Evolutionary conservation across 2,329 filamentous ascomycete species (phyloP), one percentile per base, ranked within the genome.

Genomic region (Aspergillus cejpii): DNA sequence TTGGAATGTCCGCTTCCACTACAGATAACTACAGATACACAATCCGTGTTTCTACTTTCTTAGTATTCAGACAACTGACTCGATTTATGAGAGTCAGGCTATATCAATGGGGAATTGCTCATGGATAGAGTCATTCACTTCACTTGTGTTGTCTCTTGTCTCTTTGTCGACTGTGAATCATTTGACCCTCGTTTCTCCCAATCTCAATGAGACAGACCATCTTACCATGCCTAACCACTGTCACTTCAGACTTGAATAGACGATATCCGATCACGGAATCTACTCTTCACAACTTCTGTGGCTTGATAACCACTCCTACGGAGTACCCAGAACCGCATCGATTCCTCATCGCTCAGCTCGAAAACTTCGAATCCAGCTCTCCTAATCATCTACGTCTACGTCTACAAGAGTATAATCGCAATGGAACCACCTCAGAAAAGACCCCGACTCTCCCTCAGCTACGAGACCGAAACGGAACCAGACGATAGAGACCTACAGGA

Each of bases 401-500:
- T 34, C 15, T 34, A 19, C 31, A 34, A 17, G 10, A 31, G 17
- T 10, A 28, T 19, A 26, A 24, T 49, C 20, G 45, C 21, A 2
- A 65, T 66, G 58, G 61, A 67, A 38, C 56, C 56, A 34, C 64
- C 65, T 14, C 44, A 69, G 39, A 88, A 88, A 65, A 75, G 80
- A 60, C 72, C 76, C 50, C 79, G 79, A 56, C 65, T 80, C n/a
- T 64, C 62, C 10, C 46, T 57, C 6, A 47, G 57, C 31, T 40
- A 50, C 14, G 54, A 60, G 6, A 48, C 54, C 3, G 53, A 60
- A 36, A 45, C 55, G 11, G 55, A 57, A 1, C 5, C 47, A 1
- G 53, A 55, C 31, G 71, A 75, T 41, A 73, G 75, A 49, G 75
- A 80, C 44, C 69, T 88, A 12, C 73, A 80, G 37, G 71, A 77